Evolutionary conservation across 768 basidiomycete species (phyloP).

Genomic region (Flagelloscypha sp.): DNA sequence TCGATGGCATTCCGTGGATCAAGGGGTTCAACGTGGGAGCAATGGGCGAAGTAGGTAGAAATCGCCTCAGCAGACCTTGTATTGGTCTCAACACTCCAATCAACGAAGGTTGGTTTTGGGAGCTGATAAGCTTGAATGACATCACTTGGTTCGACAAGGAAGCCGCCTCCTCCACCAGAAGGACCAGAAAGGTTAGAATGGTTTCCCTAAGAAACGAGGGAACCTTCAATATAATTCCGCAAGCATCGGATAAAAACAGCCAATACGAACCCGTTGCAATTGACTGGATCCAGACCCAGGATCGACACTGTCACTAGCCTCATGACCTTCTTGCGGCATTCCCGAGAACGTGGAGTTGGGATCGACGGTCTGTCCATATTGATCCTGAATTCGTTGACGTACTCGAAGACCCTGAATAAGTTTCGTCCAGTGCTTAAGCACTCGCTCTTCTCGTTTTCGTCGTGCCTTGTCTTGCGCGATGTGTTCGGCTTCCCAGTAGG

Average conservation of each 20-base stretch:
- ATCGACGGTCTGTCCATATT: no score
- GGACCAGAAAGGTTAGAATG: no score
- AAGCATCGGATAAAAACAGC: no score
- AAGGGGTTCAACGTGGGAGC: conserved; percentile 6
- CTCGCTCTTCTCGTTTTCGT: conserved; percentile 67
- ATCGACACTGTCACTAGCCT: no score
- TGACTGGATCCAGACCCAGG: no score
- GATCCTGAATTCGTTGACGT: conserved; percentile 69
- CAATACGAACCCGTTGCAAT: no score
- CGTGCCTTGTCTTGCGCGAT: conserved; percentile 70
- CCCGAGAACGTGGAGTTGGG: no score
- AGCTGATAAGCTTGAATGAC: conserved; percentile 68
- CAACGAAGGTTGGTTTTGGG: conserved; percentile 45
- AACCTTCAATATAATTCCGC: no score
- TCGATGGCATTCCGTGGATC: conserved; percentile 3
- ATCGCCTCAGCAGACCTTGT: no score
- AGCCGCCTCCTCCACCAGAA: conserved; percentile 43
- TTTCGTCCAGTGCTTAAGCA: conserved; percentile 80
- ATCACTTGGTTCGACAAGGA: conserved; percentile 60
- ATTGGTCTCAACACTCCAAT: no score
- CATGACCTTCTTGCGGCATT: no score
- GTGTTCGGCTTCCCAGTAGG: conserved; percentile 76
- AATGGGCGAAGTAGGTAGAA: conserved; percentile 12
- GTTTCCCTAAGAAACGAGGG: no score
- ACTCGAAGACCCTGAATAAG: conserved; percentile 86